Conservation (phyloP, 2,329 filamentous ascomycete species). For the Exophiala aquamarina region DNA sequence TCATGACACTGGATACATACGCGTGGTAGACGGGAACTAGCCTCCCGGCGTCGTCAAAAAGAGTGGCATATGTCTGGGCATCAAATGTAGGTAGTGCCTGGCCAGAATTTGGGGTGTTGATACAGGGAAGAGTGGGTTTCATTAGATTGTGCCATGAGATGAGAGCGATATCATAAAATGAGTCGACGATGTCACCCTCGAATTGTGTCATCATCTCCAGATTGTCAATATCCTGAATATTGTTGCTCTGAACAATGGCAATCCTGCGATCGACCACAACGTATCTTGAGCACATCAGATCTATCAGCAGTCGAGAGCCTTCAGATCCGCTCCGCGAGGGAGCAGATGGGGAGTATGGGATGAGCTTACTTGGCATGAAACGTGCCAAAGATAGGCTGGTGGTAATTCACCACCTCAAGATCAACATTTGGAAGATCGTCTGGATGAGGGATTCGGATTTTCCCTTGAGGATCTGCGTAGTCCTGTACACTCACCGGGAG, state of each 20-base stretch:
- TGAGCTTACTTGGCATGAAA: conserved; percentile 69
- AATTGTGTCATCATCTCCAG: conserved; percentile 77
- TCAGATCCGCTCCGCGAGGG: too few species aligned
- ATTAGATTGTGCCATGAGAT: conserved; percentile 69
- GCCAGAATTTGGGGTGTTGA: conserved; percentile 49
- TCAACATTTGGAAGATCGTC: conserved; percentile 71
- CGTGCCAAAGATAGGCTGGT: conserved; percentile 68
- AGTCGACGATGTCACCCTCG: conserved; percentile 74
- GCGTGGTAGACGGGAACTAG: conserved; percentile 15
- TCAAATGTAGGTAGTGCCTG: conserved; percentile 28
- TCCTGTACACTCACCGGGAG: conserved; percentile 58
- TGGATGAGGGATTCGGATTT: conserved; percentile 61
- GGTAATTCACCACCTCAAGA: conserved; percentile 71
- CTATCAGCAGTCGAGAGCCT: too few species aligned
- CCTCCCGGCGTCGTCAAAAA: conserved; percentile 24
- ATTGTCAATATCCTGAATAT: conserved; percentile 76
- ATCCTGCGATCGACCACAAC: conserved; percentile 72
- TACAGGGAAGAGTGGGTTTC: conserved; percentile 59
- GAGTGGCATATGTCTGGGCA: conserved; percentile 11
- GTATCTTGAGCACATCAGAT: too few species aligned
- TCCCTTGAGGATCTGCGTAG: conserved; percentile 52
- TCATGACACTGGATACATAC: conserved; percentile 3
- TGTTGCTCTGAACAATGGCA: conserved; percentile 74
- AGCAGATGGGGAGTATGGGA: too few species aligned
- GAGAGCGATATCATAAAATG: conserved; percentile 71